Evolutionary conservation across 2,329 filamentous ascomycete genomes (phyloP), one percentile per base, ranked within the genome.

Genomic region (Colletotrichum salicis): DNA sequence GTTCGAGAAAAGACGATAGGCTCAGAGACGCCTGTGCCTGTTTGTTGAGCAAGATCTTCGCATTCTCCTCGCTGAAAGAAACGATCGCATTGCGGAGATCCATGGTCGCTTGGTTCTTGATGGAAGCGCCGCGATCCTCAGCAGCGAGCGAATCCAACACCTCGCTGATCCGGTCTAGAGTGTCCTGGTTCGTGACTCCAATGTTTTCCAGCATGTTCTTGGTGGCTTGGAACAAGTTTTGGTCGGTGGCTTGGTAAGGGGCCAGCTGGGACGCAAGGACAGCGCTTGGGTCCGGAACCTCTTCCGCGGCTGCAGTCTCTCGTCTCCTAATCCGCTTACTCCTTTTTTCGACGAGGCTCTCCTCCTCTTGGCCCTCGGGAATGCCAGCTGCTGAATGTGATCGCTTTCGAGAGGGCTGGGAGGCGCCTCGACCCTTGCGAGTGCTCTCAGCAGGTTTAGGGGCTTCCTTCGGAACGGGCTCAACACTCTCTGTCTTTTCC

Each of bases 321-420:
- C 91, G 85, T 22, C 89, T 87, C 57, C 91, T 86, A 35, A 90
- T 90, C 61, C 91, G 84, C 77, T 93, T 93, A 79, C 90, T 92
- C 68, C 90, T 84, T 76, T 91, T 92, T 64, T 88, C 87, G 12
- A 88, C 85, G 2, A 82, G 83, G 29, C 84, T 85, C 41, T 92
- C 90, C 63, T 92, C 90, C 8, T 90, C 89, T 0, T 77, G 83
- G 0, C 80, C 83, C 3, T 91, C 90, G 0, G 84, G 84, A 19
- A 92, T 79, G 3, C 90, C 90, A 5, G 90, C 90, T 35, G 82
- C 81, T 12, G 90, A 92, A 72, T 92, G 90, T 2, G 90, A 92
- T 61, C 90, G 84, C 77, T 92, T 92, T 62, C 89, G 84, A 0
- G 85, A 86, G 13, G 83, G 79, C 6, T 83, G 74, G 2, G 85